These are phyloP conservation scores for Picea glauca DNA, from an alignment of 75 land plant species.

Conservation along the genomic window DNA sequence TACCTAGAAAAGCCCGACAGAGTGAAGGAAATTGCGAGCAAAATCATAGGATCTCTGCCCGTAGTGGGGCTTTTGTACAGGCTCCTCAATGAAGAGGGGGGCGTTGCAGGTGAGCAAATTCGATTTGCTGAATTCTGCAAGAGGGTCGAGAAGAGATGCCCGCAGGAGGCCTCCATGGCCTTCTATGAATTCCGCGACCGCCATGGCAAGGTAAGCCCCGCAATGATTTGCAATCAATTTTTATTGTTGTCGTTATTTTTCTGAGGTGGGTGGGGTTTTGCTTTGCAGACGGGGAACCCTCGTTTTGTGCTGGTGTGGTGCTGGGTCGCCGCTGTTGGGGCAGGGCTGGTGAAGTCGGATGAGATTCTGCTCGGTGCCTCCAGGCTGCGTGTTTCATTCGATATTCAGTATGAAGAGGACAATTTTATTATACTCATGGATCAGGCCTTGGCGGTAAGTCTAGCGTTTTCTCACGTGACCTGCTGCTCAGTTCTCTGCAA, in stretches of 20 bases:
- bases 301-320: slow-evolving; percentile 84
- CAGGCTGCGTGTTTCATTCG: slow-evolving; percentile 78
- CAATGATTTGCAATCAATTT: not conserved
- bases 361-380: slow-evolving; percentile 75
- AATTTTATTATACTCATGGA: slow-evolving; percentile 62
- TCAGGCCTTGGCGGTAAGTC: slow-evolving; percentile 60
- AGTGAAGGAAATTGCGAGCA: slow-evolving; percentile 41
- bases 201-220: slow-evolving; percentile 57
- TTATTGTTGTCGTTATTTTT: not conserved
- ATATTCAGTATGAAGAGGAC: slow-evolving; percentile 87
- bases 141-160: slow-evolving; percentile 69
- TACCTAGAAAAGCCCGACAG: slow-evolving; percentile 75
- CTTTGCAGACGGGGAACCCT: slow-evolving; percentile 78
- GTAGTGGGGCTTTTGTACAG: slow-evolving; percentile 76
- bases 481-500: too few species aligned
- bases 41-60: slow-evolving; percentile 72
- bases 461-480: not conserved
- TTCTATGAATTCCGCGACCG: slow-evolving; percentile 76
- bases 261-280: not conserved
- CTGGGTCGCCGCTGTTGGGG: slow-evolving; percentile 95
- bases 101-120: slow-evolving; percentile 74
- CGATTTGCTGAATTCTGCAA: slow-evolving; percentile 84
- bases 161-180: slow-evolving; percentile 52
- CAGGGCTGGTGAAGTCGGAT: slow-evolving; percentile 90
- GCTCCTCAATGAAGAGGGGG: slow-evolving; percentile 88